These are phyloP conservation scores for Comarum palustre DNA, from an alignment of 306 rosid species.

Conservation along the genomic window DNA sequence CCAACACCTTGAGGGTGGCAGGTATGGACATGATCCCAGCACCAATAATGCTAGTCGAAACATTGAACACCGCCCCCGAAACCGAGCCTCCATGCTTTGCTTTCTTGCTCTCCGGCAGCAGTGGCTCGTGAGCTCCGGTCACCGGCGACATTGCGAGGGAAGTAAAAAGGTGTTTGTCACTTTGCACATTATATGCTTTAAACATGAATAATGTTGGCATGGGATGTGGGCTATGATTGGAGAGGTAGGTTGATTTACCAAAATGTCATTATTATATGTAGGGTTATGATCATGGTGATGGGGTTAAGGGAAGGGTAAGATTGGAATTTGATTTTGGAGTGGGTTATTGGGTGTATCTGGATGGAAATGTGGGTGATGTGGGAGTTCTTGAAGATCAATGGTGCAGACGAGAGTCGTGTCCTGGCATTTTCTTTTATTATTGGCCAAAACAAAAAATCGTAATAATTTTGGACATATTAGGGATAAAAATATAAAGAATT, in stretches of 20 bases:
- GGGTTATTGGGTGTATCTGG: slow-evolving; percentile 13
- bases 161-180: not conserved
- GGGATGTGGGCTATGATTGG: slow-evolving; percentile 3
- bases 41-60: slow-evolving; percentile 76
- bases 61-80: slow-evolving; percentile 75
- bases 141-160: slow-evolving; percentile 55
- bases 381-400: not conserved
- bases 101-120: slow-evolving; percentile 28
- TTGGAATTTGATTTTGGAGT: not conserved
- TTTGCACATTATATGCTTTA: not conserved
- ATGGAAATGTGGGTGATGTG: not conserved
- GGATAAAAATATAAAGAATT: not conserved
- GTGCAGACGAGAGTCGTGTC: not conserved
- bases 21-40: slow-evolving; percentile 97
- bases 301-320: not conserved
- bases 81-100: slow-evolving; percentile 44
- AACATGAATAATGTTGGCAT: not conserved
- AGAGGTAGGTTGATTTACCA: slow-evolving; percentile 23
- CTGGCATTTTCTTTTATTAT: not conserved
- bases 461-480: not conserved
- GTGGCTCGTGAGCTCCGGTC: slow-evolving; percentile 41
- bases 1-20: slow-evolving; percentile 74
- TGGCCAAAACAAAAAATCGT: not conserved
- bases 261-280: not conserved
- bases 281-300: not conserved